Base-by-base conservation (phyloP, 257 asterid species). In the Ilex asprella region DNA sequence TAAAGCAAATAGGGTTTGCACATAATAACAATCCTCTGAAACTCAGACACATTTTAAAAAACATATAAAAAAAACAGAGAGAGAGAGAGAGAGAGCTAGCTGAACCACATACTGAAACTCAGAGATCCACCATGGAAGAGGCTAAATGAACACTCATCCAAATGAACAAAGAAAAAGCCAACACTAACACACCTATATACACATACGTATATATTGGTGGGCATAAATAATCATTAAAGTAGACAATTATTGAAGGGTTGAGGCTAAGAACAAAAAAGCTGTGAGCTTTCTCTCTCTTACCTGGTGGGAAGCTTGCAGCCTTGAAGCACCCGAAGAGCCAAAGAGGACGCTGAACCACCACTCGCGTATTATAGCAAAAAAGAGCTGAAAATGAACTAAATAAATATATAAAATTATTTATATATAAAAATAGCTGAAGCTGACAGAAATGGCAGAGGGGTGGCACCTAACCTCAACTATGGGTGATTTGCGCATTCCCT, bases 251-350 rank as follows among this genome's bases (percentile, higher is more conserved):
- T 8, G 50, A 44, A 12, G 11, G 9, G 9, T 44, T 44, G 50
- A 44, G 11, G 50, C 50, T 12, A 44, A 7, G 50, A 12, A 44
- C 50, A 44, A 60, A 60, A 64, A 39, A 21, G 65, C 44, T 58
- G 64, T 55, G 55, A 67, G 65, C 59, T 62, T 30, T 75, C 67
- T 70, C 67, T 78, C 78, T 71, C 52, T 29, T 46, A 43, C 53
- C 27, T 43, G 50, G 47, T 51, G 64, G 53, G 74, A 63, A 21
- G 27, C 27, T 21, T 75, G 84, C 75, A 64, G 66, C 70, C 62
- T 78, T 76, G 70, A 76, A 66, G 63, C 75, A 73, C 67, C 70
- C 69, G 67, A 81, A 76, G 81, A 75, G 87, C 76, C 79, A 77
- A 77, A 78, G 72, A 65, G 69, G 76, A 21, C 27, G 50, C 53